Base-by-base conservation (phyloP, 2,329 filamentous ascomycete species). In the Stromatinia cepivora region DNA sequence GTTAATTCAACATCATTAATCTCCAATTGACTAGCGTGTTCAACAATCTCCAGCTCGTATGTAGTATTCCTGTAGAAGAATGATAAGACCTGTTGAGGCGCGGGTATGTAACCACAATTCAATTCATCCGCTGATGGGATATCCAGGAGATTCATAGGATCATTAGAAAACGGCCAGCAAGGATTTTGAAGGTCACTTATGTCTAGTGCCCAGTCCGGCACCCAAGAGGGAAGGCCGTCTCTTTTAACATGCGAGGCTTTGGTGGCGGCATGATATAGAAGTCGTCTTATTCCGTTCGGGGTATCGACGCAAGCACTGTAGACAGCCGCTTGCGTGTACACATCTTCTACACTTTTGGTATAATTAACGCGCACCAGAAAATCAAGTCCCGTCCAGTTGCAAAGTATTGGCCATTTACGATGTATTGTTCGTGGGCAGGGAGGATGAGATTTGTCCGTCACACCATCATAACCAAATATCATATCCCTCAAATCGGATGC, bases 301-400 rank as follows among this genome's bases (percentile, higher is more conserved):
- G 10, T 15, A 10, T 11, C 20, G 22, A 39, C 8, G 34, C 20
- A 57, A 57, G 34, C 22, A 7, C 22, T n/a, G n/a, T n/a, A 39
- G 22, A 22, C 0, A 25, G 34, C 54, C 20, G 54, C 22, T 4
- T 25, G 4, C 11, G 3, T n/a, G 22, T 36, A n/a, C 13, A n/a
- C 34, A 1, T 57, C 22, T 3, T n/a, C 54, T 34, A 25, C 11
- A 25, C 20, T 39, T 22, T 57, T n/a, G 11, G 11, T 57, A 5
- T 57, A 39, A 39, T 57, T 5, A n/a, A n/a, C 22, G 1, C 13
- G 2, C 7, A 10, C 11, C 8, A 15, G 15, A 6, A n/a, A 8
- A 7, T 39, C 0, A n/a, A 8, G 4, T 39, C 1, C 0, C 4
- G 3, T 39, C 54, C 54, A 4, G 10, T 3, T n/a, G 20, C 20